Evolutionary conservation across 441 rosid species (phyloP).

Genomic region (Rhodomyrtus psidioides): DNA sequence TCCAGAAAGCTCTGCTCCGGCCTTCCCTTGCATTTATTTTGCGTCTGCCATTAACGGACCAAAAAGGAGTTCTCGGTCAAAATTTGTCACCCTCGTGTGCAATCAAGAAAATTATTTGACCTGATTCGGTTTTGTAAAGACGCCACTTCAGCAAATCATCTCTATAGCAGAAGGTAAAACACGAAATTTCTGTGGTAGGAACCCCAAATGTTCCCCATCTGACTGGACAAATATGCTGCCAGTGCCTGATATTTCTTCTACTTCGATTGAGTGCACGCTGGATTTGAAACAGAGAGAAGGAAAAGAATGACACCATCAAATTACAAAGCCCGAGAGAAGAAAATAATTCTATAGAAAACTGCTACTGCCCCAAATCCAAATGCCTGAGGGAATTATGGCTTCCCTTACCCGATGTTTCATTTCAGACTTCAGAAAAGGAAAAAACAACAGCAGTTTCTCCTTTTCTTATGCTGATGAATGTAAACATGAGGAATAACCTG

Average conservation of each 20-base stretch:
- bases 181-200: conserved; percentile 69
- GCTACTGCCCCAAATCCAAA: background rate
- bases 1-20: background rate
- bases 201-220: conserved; percentile 93
- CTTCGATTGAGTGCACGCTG: conserved; percentile 73
- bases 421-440: background rate
- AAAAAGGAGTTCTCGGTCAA: background rate
- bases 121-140: background rate
- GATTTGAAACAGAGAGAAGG: background rate
- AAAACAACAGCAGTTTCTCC: background rate
- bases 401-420: background rate
- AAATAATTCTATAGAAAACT: background rate
- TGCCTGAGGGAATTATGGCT: background rate
- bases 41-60: background rate
- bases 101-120: background rate
- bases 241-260: conserved; percentile 53
- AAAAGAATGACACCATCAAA: background rate
- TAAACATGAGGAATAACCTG: background rate
- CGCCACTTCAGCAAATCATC: conserved; percentile 47
- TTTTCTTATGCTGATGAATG: background rate
- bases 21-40: background rate
- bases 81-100: background rate
- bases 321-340: background rate
- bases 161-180: conserved; percentile 67
- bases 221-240: conserved; percentile 74